Conservation (phyloP, 2,329 filamentous ascomycete species). For the Colletotrichum zoysiae region DNA sequence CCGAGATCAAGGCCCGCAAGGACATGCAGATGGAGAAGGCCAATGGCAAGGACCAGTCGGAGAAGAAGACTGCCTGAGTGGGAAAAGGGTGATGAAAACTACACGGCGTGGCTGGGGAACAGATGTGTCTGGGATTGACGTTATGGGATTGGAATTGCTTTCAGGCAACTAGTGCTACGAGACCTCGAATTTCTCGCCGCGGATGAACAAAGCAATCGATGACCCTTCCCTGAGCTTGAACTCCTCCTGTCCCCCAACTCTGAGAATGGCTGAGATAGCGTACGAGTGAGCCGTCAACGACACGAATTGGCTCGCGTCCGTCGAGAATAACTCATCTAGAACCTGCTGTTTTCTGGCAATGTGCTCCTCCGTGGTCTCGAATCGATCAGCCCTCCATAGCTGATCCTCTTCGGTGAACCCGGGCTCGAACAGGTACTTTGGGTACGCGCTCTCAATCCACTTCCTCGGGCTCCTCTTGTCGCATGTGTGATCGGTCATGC, state of each 20-base stretch:
- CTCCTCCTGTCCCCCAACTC: slow-evolving; percentile 57
- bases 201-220: slow-evolving; percentile 68
- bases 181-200: slow-evolving; percentile 46
- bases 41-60: background rate
- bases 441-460: slow-evolving; percentile 64
- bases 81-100: too few species aligned
- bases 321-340: slow-evolving; percentile 61
- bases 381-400: slow-evolving; percentile 60
- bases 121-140: background rate
- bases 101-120: background rate
- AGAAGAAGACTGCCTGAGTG: background rate
- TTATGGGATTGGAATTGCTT: background rate
- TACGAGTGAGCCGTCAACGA: slow-evolving; percentile 65
- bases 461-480: slow-evolving; percentile 64
- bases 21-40: background rate
- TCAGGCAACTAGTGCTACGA: background rate
- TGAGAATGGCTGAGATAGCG: slow-evolving; percentile 57
- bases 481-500: slow-evolving; percentile 72
- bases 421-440: slow-evolving; percentile 63
- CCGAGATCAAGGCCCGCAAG: background rate
- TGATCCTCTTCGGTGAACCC: slow-evolving; percentile 68
- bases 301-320: slow-evolving; percentile 56
- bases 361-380: slow-evolving; percentile 64
- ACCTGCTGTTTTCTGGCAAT: slow-evolving; percentile 56
- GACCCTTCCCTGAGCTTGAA: slow-evolving; percentile 63